phyloP scores from a whole-genome alignment of 768 basidiomycete genomes.

The Kwoniella sp. region DNA sequence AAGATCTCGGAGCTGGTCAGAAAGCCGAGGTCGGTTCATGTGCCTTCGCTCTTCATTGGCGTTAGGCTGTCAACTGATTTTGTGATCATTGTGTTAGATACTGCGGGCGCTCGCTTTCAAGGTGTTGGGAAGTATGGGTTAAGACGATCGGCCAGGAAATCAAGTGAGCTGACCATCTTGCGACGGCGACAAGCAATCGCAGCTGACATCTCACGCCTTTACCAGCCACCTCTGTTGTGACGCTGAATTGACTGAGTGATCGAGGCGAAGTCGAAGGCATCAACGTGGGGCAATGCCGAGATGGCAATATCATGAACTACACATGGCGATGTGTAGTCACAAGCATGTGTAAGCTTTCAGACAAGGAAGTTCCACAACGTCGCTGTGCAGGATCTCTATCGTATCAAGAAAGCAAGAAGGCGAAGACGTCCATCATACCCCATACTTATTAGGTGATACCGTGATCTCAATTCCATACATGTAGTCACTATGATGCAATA shows the following conservation, averaged over 20 bases:
- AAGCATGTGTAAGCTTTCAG: too few species aligned
- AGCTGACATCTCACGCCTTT: too few species aligned
- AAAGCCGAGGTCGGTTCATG: constrained; percentile 85
- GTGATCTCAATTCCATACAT: constrained; percentile 5
- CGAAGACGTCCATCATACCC: background rate
- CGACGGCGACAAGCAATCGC: too few species aligned
- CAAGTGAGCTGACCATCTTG: background rate
- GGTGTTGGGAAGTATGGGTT: constrained; percentile 67
- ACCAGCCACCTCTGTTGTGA: too few species aligned
- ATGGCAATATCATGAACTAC: too few species aligned
- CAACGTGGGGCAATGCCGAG: too few species aligned
- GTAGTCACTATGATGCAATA: constrained; percentile 6
- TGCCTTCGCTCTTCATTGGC: background rate
- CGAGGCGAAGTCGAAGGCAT: too few species aligned
- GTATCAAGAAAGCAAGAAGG: background rate
- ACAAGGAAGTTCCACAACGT: too few species aligned
- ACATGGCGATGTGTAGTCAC: too few species aligned
- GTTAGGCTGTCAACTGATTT: constrained; percentile 23
- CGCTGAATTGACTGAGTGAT: too few species aligned
- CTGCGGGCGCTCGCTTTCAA: constrained; percentile 79
- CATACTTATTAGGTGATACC: constrained; percentile 7
- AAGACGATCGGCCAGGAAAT: background rate
- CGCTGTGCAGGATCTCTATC: too few species aligned
- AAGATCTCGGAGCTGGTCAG: constrained; percentile 71
- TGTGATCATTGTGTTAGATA: constrained; percentile 61